phyloP scores from a whole-genome alignment of 495 filamentous ascomycete genomes.

The Trichoderma asperelloides region DNA sequence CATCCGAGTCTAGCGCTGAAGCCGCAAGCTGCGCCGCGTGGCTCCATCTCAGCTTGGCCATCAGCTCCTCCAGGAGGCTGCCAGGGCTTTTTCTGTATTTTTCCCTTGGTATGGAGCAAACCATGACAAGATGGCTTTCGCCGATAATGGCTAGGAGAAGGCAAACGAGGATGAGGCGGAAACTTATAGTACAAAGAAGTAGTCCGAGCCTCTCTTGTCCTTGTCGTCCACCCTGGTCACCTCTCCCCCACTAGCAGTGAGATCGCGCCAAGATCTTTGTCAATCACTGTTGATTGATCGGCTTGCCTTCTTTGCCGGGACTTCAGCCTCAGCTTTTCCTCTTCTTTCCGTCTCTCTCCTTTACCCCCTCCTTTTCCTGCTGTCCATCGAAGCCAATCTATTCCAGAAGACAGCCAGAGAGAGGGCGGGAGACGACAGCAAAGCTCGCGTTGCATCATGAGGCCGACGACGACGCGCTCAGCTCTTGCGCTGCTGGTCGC shows the following conservation, averaged over 20 bases:
- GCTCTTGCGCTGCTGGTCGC: constrained; percentile 9
- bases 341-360: not conserved
- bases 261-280: not conserved
- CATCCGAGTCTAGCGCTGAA: not conserved
- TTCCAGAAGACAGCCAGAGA: not conserved
- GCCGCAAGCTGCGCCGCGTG: constrained; percentile 1
- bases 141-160: not conserved
- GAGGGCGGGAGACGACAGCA: not conserved
- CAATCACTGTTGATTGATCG: not conserved
- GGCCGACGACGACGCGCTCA: constrained; percentile 3
- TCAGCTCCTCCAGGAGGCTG: not conserved
- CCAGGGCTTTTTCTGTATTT: not conserved
- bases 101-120: not conserved
- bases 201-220: not conserved
- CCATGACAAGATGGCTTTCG: not conserved
- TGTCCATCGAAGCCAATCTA: not conserved
- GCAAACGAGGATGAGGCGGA: not conserved
- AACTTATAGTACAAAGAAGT: not conserved
- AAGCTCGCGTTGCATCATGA: not conserved
- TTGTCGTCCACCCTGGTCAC: not conserved
- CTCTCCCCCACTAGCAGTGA: not conserved
- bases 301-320: not conserved
- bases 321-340: not conserved
- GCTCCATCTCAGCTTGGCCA: constrained; percentile 1
- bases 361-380: not conserved